Conservation (phyloP, 1,284 basidiomycete species). For the Trichosporon faecale region DNA sequence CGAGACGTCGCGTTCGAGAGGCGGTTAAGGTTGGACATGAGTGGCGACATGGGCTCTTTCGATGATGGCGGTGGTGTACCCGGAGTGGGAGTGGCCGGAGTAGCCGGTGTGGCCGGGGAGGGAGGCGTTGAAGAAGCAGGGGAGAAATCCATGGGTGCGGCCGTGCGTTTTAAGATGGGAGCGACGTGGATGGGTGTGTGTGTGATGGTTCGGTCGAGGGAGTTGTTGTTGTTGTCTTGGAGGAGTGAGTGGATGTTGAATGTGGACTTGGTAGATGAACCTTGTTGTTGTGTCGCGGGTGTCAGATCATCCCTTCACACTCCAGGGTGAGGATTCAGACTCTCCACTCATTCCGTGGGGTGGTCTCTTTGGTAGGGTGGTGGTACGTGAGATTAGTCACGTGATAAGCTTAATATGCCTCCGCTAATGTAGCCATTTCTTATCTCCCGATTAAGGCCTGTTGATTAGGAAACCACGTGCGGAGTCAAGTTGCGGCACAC, state of each 20-base stretch:
- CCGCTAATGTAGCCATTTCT: neutral
- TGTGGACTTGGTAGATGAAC: neutral
- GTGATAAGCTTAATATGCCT: neutral
- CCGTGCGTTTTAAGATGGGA: neutral
- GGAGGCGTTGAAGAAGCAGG: neutral
- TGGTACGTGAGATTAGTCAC: neutral
- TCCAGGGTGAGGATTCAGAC: neutral
- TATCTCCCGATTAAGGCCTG: neutral
- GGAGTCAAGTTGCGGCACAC: no score
- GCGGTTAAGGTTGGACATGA: conserved; percentile 26
- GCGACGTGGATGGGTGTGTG: neutral
- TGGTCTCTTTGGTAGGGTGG: no score
- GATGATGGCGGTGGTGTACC: neutral
- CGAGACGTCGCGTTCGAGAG: conserved; percentile 28
- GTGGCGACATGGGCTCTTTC: conserved; percentile 11
- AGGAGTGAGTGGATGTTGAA: neutral
- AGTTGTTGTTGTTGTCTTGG: no score
- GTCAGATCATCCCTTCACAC: no score
- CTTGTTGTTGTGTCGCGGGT: neutral
- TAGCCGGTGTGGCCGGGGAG: neutral
- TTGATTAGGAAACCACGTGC: neutral
- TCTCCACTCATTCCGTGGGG: no score
- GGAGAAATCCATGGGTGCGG: neutral
- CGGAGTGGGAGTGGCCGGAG: conserved; percentile 57
- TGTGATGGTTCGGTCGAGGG: neutral